phyloP scores from a whole-genome alignment of 2,329 filamentous ascomycete genomes.

The Fusarium acutatum region DNA sequence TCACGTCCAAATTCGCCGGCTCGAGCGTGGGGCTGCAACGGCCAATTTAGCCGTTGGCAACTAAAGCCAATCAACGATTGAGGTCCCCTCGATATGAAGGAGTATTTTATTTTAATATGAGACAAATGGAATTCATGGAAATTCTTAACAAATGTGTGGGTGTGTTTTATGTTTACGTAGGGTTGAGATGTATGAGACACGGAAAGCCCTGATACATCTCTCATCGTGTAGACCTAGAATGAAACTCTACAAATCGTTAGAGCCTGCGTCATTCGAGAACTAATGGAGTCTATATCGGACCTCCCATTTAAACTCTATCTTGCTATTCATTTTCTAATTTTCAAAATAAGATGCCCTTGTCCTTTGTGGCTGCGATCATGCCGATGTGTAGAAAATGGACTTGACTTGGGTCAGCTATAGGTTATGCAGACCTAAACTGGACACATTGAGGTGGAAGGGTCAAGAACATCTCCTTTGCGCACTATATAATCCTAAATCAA shows the following conservation, averaged over 20 bases:
- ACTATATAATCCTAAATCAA: rapidly evolving
- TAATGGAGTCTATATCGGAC: too few relatives aligned
- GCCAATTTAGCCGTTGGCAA: not conserved
- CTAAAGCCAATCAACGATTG: not conserved
- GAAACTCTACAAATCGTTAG: rapidly evolving
- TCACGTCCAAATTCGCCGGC: not conserved
- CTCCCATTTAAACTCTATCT: rapidly evolving
- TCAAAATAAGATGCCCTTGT: rapidly evolving
- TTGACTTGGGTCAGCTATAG: rapidly evolving
- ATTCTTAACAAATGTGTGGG: rapidly evolving
- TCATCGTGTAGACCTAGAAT: rapidly evolving
- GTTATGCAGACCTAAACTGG: rapidly evolving
- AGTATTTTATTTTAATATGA: rapidly evolving
- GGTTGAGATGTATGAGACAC: too few relatives aligned
- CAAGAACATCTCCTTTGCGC: too few relatives aligned
- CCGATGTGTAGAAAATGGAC: rapidly evolving
- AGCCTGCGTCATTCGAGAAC: not conserved
- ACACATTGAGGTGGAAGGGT: too few relatives aligned
- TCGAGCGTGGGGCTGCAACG: not conserved
- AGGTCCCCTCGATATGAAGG: too few relatives aligned
- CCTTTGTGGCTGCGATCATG: not conserved
- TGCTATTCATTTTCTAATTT: too few relatives aligned
- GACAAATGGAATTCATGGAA: not conserved
- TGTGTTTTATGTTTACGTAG: not conserved
- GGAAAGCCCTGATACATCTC: rapidly evolving